Conservation (phyloP, 108 stramenopile species). For the Poteriospumella lacustris region DNA sequence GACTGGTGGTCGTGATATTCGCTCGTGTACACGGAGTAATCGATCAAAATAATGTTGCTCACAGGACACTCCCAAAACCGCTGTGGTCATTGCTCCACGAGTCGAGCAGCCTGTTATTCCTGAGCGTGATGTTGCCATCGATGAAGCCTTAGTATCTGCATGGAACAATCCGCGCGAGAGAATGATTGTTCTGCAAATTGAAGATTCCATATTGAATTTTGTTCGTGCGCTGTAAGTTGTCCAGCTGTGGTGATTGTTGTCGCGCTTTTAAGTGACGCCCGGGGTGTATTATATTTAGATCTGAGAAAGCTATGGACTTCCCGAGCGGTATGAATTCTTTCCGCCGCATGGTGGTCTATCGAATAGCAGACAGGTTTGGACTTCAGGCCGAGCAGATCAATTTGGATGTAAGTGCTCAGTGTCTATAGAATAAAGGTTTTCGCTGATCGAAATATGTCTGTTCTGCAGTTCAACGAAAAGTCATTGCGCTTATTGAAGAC, state of each 20-base stretch:
- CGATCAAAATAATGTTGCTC: too few relatives aligned
- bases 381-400: neutral
- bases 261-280: neutral
- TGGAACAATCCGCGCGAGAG: neutral
- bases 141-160: neutral
- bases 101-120: too few relatives aligned
- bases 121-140: neutral
- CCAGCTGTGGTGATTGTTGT: neutral
- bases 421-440: neutral
- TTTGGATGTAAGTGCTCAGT: neutral
- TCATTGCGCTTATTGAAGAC: neutral
- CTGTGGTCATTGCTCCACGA: too few relatives aligned
- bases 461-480: neutral
- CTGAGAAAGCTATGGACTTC: neutral
- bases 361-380: neutral
- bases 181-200: neutral
- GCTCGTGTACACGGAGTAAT: too few relatives aligned
- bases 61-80: too few relatives aligned
- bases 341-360: neutral
- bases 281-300: neutral
- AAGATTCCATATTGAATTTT: slow-evolving; percentile 10
- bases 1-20: too few relatives aligned
- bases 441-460: neutral
- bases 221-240: neutral
- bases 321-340: neutral